A percentile compares a stretch with the other conserved stretches of the same genome.
These are phyloP conservation scores for Linnemannia zychae DNA, from an alignment of 192 early-diverging fungal genomes.

Conservation along the genomic window DNA sequence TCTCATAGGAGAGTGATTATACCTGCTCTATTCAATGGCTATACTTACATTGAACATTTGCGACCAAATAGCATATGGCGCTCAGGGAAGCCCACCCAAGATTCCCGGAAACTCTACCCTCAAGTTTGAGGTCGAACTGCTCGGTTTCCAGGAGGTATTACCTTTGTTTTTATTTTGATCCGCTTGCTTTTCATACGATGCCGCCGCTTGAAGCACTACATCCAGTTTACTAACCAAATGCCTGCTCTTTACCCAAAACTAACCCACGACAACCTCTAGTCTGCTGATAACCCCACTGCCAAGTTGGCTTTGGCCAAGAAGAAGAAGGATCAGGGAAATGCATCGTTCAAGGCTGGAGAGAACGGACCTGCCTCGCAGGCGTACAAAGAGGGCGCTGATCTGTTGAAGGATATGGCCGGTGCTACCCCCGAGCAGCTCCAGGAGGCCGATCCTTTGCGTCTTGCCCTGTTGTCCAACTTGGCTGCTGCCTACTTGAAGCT, in stretches of 20 bases:
- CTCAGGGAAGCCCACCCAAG: conserved; percentile 40
- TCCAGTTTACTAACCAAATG: background rate
- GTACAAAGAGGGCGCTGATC: conserved; percentile 54
- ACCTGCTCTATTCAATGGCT: background rate
- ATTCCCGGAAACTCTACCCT: conserved; percentile 57
- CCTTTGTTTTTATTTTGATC: background rate
- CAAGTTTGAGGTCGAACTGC: conserved; percentile 59
- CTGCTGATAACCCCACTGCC: conserved; percentile 46
- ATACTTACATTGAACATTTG: background rate
- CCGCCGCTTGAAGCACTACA: background rate
- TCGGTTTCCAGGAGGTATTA: conserved; percentile 57
- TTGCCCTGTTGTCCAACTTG: conserved; percentile 55
- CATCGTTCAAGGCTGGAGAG: conserved; percentile 46
- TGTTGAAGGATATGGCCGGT: conserved; percentile 36
- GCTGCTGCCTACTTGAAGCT: conserved; percentile 52
- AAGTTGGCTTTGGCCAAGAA: conserved; percentile 43
- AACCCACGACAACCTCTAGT: conserved; percentile 15
- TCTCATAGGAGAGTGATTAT: background rate
- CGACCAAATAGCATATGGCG: conserved; percentile 49
- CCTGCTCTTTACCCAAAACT: conserved; percentile 5
- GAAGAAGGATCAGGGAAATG: conserved; percentile 61
- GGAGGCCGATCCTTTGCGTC: conserved; percentile 11
- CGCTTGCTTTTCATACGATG: background rate
- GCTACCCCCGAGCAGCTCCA: conserved; percentile 31
- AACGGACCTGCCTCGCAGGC: conserved; percentile 32